Evolutionary conservation across 192 early-diverging fungal species (phyloP).

Genomic region (Coemansia sp.): DNA sequence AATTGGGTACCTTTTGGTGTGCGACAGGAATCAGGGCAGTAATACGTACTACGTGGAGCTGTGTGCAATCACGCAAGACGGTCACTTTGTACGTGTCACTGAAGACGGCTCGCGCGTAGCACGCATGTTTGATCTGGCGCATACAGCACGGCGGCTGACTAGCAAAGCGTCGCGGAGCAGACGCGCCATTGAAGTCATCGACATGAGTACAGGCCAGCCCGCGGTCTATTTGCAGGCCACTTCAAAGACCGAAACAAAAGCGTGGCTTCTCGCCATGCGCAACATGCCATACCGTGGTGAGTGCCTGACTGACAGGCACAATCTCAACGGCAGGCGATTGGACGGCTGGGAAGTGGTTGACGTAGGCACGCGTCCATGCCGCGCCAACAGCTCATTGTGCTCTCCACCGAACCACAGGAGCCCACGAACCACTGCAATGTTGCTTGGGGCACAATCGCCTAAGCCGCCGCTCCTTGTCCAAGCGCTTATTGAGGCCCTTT

Average conservation of each 20-base stretch:
- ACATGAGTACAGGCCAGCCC: conserved; percentile 1
- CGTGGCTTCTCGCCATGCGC: conserved; percentile 37
- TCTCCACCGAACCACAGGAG: not conserved
- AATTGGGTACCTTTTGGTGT: conserved; percentile 30
- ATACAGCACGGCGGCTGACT: not conserved
- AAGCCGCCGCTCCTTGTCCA: conserved; percentile 43
- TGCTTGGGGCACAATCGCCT: conserved; percentile 14
- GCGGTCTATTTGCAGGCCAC: conserved; percentile 27
- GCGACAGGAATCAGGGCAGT: conserved; percentile 25
- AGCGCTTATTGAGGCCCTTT: conserved; percentile 27
- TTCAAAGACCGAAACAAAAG: conserved; percentile 25
- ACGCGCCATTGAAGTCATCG: conserved; percentile 21
- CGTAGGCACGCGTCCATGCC: not conserved
- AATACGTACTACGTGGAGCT: conserved; percentile 15
- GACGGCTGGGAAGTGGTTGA: not conserved
- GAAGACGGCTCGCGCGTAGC: not conserved
- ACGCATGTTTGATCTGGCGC: not conserved
- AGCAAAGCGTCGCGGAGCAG: conserved; percentile 6
- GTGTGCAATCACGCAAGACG: conserved; percentile 21
- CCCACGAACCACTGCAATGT: not conserved
- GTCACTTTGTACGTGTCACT: conserved; percentile 6
- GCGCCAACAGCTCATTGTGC: not conserved
- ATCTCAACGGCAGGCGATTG: not conserved
- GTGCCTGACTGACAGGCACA: not conserved
- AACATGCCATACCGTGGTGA: not conserved